phyloP scores from a whole-genome alignment of 129 eudicot species.

The Artemisia argyi region DNA sequence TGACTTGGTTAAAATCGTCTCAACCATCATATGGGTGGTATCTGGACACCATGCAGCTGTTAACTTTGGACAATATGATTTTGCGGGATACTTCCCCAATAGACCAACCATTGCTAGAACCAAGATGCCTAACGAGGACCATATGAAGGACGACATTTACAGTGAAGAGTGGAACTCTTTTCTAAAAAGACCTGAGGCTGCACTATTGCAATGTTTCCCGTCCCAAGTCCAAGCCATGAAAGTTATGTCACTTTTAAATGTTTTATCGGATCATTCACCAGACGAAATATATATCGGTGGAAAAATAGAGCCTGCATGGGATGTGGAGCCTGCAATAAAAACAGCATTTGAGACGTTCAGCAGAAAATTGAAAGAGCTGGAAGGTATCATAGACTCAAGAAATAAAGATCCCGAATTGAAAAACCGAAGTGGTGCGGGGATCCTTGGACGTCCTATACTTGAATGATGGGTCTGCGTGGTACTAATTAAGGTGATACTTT shows the following conservation, averaged over 20 bases:
- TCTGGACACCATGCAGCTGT: not conserved
- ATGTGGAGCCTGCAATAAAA: not conserved
- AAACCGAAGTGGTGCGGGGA: slow-evolving; percentile 3
- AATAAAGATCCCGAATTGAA: not conserved
- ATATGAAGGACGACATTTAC: not conserved
- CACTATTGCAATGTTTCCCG: not conserved
- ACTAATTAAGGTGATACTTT: no score
- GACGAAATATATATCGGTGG: not conserved
- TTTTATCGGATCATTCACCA: not conserved
- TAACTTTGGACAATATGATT: not conserved
- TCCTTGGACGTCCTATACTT: no score
- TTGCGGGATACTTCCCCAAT: not conserved
- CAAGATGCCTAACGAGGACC: not conserved
- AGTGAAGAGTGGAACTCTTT: no score
- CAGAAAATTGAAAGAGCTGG: not conserved
- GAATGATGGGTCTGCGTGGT: no score
- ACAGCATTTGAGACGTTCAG: not conserved
- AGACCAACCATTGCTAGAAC: slow-evolving; percentile 2
- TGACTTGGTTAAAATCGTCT: not conserved
- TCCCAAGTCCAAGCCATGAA: not conserved
- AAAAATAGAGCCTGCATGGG: not conserved
- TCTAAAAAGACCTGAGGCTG: not conserved
- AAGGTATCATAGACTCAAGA: not conserved
- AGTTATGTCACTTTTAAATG: not conserved
- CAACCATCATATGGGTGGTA: not conserved